Percentiles rank a stretch among this genome's conserved stretches.
Evolutionary conservation across 106 monocot species (phyloP).

Genomic region (Platanthera guangdongensis): DNA sequence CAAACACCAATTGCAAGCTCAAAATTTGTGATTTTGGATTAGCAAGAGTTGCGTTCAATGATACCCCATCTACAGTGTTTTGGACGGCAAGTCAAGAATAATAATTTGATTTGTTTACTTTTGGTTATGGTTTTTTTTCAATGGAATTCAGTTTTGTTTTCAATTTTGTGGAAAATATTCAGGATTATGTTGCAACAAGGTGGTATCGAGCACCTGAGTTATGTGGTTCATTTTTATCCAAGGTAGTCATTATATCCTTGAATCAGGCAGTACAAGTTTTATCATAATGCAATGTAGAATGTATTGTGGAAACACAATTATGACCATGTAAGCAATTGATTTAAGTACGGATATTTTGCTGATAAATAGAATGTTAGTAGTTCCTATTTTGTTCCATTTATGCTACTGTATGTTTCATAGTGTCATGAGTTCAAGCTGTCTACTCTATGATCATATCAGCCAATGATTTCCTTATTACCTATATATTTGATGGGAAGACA

Average conservation of each 20-base stretch:
- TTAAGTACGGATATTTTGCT: not conserved
- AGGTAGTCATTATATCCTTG: conserved; percentile 27
- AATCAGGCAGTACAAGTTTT: not conserved
- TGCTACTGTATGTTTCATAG: not conserved
- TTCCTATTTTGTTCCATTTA: not conserved
- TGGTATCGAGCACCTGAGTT: conserved; percentile 94
- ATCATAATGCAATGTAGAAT: conserved; percentile 1
- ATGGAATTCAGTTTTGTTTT: not conserved
- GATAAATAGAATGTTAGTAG: not conserved
- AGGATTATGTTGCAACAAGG: conserved; percentile 97
- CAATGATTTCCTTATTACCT: not conserved
- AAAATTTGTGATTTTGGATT: conserved; percentile 94
- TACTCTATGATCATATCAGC: not conserved
- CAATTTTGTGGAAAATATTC: conserved; percentile 5
- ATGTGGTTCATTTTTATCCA: conserved; percentile 87
- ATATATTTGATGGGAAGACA: not conserved
- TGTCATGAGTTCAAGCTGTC: no score
- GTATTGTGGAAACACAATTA: not conserved
- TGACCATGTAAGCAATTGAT: not conserved
- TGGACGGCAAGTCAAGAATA: conserved; percentile 37
- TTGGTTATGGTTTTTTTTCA: not conserved
- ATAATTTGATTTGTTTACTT: not conserved
- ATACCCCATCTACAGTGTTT: conserved; percentile 70
- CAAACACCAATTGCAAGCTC: conserved; percentile 89
- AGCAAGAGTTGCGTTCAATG: conserved; percentile 83